A percentile compares a stretch with the other conserved stretches of the same genome.
Evolutionary conservation across 2,329 filamentous ascomycete genomes (phyloP).

Genomic region (Tetracladium maxilliforme): DNA sequence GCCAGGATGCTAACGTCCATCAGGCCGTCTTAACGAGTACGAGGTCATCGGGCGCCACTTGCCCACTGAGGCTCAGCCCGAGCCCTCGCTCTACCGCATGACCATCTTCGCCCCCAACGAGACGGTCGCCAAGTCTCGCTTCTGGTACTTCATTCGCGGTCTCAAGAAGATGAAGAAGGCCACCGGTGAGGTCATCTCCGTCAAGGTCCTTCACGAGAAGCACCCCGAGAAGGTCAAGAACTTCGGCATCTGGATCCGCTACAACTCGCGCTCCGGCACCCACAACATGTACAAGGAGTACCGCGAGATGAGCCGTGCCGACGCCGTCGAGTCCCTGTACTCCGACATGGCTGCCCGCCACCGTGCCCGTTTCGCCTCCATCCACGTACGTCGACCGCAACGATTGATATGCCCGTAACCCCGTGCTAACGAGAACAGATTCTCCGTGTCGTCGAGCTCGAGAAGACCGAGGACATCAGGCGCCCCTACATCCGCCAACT

Average conservation of each 20-base stretch:
- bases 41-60: conserved; percentile 99
- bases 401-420: conserved; percentile 1
- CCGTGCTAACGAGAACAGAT: conserved; percentile 41
- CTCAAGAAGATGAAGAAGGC: conserved; percentile 99
- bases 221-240: conserved; percentile 99
- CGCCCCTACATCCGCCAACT: conserved; percentile 99
- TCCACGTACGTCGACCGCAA: conserved; percentile 62
- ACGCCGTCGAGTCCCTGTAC: conserved; percentile 94
- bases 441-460: conserved; percentile 93
- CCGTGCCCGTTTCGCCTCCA: conserved; percentile 93
- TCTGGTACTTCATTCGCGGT: conserved; percentile 99
- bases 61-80: conserved; percentile 93
- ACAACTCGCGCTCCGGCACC: conserved; percentile 98
- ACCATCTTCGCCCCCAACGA: conserved; percentile 97
- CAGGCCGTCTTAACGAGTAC: conserved; percentile 99
- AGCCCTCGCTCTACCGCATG: conserved; percentile 99
- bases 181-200: conserved; percentile 94
- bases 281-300: conserved; percentile 99
- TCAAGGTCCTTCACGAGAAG: conserved; percentile 98
- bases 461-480: conserved; percentile 89
- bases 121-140: conserved; percentile 98
- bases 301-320: conserved; percentile 93
- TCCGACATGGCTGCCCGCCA: conserved; percentile 99
- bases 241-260: conserved; percentile 99
- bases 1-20: conserved; percentile 15